Conservation (phyloP, 2,329 filamentous ascomycete genomes). For the Fusarium virguliforme region DNA sequence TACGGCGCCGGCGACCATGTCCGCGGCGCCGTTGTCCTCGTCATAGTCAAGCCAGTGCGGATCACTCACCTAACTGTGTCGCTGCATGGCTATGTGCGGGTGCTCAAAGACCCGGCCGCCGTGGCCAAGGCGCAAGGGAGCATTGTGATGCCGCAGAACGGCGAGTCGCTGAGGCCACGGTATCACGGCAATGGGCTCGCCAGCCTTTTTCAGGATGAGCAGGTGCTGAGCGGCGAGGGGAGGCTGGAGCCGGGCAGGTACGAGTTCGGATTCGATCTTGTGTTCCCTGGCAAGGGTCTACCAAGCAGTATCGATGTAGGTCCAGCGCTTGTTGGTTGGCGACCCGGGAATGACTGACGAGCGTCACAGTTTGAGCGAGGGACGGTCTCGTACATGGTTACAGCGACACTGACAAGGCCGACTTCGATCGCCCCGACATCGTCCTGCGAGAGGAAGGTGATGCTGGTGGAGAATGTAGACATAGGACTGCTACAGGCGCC, state of each 20-base stretch:
- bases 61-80: conserved; percentile 86
- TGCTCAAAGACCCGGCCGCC: conserved; percentile 79
- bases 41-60: conserved; percentile 80
- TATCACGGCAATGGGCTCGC: conserved; percentile 85
- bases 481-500: conserved; percentile 82
- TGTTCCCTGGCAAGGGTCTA: conserved; percentile 78
- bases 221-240: conserved; percentile 84
- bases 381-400: conserved; percentile 91
- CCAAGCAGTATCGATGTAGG: conserved; percentile 97
- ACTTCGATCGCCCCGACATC: conserved; percentile 87
- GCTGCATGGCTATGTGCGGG: conserved; percentile 84
- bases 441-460: conserved; percentile 85
- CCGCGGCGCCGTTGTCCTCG: conserved; percentile 80
- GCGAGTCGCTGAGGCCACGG: conserved; percentile 61
- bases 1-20: conserved; percentile 84
- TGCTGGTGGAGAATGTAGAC: conserved; percentile 86
- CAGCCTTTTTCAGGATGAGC: conserved; percentile 87
- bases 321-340: conserved; percentile 37
- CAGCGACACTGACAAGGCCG: conserved; percentile 89
- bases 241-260: conserved; percentile 81
- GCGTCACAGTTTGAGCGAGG: conserved; percentile 88
- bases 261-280: conserved; percentile 83
- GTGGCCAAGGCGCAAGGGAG: conserved; percentile 67
- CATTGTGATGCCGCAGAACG: conserved; percentile 60
- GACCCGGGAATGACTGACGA: conserved; percentile 27